These are phyloP conservation scores for Ganoderma lucidum DNA, from an alignment of 1,284 basidiomycete genomes.

Conservation along the genomic window DNA sequence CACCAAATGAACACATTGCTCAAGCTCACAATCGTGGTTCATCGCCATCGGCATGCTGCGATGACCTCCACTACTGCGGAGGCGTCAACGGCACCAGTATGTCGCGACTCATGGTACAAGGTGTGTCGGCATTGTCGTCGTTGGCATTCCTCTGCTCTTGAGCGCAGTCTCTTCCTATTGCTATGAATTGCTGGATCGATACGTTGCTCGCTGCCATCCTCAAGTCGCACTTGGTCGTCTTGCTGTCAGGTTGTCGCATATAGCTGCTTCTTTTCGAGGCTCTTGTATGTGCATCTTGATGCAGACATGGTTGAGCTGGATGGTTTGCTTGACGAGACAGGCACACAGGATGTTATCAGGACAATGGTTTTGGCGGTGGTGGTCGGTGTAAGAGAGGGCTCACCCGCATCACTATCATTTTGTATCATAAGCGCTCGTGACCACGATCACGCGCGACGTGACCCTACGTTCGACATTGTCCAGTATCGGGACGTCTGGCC, in stretches of 20 bases:
- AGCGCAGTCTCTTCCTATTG: not conserved
- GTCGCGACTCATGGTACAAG: not conserved
- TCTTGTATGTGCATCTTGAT: conserved; percentile 3
- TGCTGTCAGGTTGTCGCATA: not conserved
- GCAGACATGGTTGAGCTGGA: not conserved
- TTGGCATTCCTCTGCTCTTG: not conserved
- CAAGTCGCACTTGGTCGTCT: not conserved
- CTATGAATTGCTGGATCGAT: not conserved
- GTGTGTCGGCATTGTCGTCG: not conserved
- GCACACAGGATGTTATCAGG: not conserved
- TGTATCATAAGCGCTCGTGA: not conserved
- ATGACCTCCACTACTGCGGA: not conserved
- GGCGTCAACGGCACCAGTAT: not conserved
- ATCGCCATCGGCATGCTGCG: not conserved
- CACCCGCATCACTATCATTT: not conserved
- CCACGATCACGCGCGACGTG: not conserved
- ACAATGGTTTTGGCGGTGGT: not conserved
- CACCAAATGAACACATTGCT: not conserved
- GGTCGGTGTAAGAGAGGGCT: not conserved
- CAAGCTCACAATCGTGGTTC: conserved; percentile 2
- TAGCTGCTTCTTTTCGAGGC: not conserved
- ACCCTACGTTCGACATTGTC: not conserved
- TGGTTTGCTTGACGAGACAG: not conserved
- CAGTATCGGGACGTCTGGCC: not conserved
- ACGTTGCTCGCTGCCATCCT: not conserved